Evolutionary conservation across 768 basidiomycete species (phyloP), one percentile per base, ranked within the genome.

Genomic region (Amanita polypyramis): DNA sequence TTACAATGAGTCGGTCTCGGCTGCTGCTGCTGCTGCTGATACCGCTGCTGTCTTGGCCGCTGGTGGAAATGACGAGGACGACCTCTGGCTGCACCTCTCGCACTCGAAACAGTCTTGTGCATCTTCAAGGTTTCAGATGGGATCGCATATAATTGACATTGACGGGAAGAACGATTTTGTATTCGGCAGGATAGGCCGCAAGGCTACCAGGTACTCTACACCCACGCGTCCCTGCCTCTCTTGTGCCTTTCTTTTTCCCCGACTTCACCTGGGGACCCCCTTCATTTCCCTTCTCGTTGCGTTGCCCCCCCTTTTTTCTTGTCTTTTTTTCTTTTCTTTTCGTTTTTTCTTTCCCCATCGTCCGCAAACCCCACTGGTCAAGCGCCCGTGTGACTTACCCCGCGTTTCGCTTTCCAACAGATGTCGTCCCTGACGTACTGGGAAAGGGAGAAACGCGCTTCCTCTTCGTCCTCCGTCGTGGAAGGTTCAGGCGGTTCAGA

Each of bases 401-500:
- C 23, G 25, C 25, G 25, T 27, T 7, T 17, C 10, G 15, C 11
- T 35, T 17, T 35, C 25, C 39, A 40, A 40, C 2, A 20, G n/a
- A n/a, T n/a, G n/a, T n/a, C 5, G 39, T 20, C 25, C 25, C 25
- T 27, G 25, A 7, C 25, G 25, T 7, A 3, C 25, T 4, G 25
- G 25, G 25, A 27, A 27, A 27, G 7, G 4, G 25, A 27, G 7
- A 7, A 27, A 7, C n/a, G n/a, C n/a, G n/a, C n/a, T n/a, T n/a
- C n/a, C n/a, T n/a, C 23, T 12, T 25, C 42, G 11, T 43, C 42
- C 21, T 30, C 42, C 27, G 25, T 10, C 21, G 25, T 27, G 6
- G 64, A 70, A 46, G 77, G 78, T 15, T 32, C 55, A 42, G 79
- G 77, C 0, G 77, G 72, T 14, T 44, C 60, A 2, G 72, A 64